Conservation (phyloP, 306 rosid genomes). For the Cucurbita argyrosperma region DNA sequence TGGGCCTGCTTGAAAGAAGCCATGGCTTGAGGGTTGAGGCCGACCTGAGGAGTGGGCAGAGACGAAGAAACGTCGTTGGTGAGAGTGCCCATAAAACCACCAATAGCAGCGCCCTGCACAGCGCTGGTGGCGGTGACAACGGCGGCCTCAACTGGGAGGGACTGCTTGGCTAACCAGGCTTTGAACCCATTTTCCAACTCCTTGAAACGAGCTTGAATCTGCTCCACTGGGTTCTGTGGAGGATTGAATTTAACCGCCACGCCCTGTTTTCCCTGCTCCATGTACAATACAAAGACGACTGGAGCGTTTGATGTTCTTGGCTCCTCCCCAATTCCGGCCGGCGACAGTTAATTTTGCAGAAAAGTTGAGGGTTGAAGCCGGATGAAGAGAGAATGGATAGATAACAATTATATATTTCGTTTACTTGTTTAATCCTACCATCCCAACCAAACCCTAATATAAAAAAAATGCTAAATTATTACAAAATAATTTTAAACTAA, state of each 20-base stretch:
- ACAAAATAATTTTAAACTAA: too few relatives aligned
- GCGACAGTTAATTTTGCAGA: not conserved
- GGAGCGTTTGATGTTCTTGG: not conserved
- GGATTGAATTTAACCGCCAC: conserved; percentile 30
- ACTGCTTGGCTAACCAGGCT: conserved; percentile 65
- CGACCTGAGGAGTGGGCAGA: conserved; percentile 43
- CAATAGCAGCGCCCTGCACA: conserved; percentile 86
- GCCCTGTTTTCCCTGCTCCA: conserved; percentile 65
- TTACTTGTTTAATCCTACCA: not conserved
- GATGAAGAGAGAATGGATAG: not conserved
- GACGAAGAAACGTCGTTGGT: conserved; percentile 48
- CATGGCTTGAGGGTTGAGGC: conserved; percentile 74
- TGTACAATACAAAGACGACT: not conserved
- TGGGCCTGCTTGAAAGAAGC: conserved; percentile 89
- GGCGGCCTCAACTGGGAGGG: conserved; percentile 75
- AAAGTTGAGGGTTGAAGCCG: not conserved
- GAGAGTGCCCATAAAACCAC: conserved; percentile 75
- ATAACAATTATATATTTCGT: not conserved
- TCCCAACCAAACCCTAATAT: not conserved
- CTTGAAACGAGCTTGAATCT: conserved; percentile 52
- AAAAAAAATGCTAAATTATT: not conserved
- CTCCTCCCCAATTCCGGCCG: not conserved
- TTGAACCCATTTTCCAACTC: conserved; percentile 42
- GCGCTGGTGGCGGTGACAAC: conserved; percentile 78
- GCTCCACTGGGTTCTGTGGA: conserved; percentile 58